Evolutionary conservation across 441 rosid species (phyloP), one percentile per base, ranked within the genome.

Genomic region (Syzygium malaccense): DNA sequence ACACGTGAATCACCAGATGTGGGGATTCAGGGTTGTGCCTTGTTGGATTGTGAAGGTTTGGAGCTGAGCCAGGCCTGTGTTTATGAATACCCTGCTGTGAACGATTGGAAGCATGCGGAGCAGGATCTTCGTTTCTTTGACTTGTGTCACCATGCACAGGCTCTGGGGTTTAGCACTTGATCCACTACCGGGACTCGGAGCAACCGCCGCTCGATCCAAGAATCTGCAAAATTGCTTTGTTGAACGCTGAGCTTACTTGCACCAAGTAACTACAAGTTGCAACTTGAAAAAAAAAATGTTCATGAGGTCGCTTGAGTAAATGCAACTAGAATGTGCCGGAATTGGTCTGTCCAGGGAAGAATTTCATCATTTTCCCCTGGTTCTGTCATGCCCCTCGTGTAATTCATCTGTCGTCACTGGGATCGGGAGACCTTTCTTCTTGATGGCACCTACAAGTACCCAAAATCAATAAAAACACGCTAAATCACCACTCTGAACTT

Each of bases 31-130:
- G n/a, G 94, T 94, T 33, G 94, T 92, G 94, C 95, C 91, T 86
- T 95, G 97, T 57, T 93, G 96, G 90, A 94, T 85, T n/a, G 95
- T 89, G 89, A 95, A 94, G 37, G 97, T 94, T 32, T 94, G 96
- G 79, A 94, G 95, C 86, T 95, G 97, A 88, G 96, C 97, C 90
- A 95, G 87, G 85, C 96, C 94, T 17, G 96, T 94, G 90, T 94
- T 94, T 92, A 94, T 92, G 90, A 95, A 94, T 85, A 95, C 90
- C 25, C 96, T 94, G 91, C 97, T 94, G 4, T 93, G 86, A 55
- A 94, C 88, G 53, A 94, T 93, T 1, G 97, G 97, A 41, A 93
- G 92, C 96, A 95, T 94, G 19, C 96, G 92, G 57, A 94, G 48
- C 33, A 95, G 79, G 90, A 94, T 94, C 89, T 95, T 95, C 14